phyloP scores from a whole-genome alignment of 164 flowering plant genomes.

The Paratinospora sagittata region DNA sequence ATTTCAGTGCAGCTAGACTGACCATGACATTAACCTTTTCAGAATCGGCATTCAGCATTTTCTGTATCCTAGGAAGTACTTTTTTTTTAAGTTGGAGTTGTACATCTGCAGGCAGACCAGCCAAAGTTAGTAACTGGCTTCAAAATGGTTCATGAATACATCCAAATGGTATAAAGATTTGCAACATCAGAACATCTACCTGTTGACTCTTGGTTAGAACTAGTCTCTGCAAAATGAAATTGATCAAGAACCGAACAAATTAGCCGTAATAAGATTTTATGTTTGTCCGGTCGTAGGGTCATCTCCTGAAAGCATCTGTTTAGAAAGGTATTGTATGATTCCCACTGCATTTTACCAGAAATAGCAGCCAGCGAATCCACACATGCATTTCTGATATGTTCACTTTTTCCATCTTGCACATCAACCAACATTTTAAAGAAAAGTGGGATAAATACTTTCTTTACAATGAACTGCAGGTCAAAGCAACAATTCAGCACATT shows the following conservation, averaged over 20 bases:
- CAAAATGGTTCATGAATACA: conserved; percentile 12
- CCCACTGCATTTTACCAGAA: conserved; percentile 75
- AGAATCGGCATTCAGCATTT: conserved; percentile 50
- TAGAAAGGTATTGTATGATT: conserved; percentile 49
- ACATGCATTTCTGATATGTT: conserved; percentile 69
- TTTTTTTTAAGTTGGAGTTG: conserved; percentile 47
- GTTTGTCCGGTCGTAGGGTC: conserved; percentile 45
- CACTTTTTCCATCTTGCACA: conserved; percentile 59
- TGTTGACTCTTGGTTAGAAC: conserved; percentile 15
- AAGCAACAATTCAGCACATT: conserved; percentile 10
- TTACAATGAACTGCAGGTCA: conserved; percentile 40
- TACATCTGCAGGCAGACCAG: conserved; percentile 22
- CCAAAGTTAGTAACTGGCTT: conserved; percentile 10
- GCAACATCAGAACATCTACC: conserved; percentile 14
- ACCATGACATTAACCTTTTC: conserved; percentile 60
- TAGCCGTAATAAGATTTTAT: conserved; percentile 58
- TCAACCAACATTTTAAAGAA: conserved; percentile 77
- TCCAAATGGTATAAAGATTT: conserved; percentile 7
- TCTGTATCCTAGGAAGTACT: conserved; percentile 67
- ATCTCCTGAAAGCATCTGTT: conserved; percentile 70
- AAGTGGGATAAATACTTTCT: conserved; percentile 69
- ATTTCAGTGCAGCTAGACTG: conserved; percentile 61
- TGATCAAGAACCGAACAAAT: conserved; percentile 67
- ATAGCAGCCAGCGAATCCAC: conserved; percentile 73
- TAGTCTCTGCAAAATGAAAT: conserved; percentile 49